Percentiles rank a stretch among this genome's conserved stretches.
These are phyloP conservation scores for Aspergillus kassunensis DNA, from an alignment of 495 filamentous ascomycete species.

Conservation along the genomic window DNA sequence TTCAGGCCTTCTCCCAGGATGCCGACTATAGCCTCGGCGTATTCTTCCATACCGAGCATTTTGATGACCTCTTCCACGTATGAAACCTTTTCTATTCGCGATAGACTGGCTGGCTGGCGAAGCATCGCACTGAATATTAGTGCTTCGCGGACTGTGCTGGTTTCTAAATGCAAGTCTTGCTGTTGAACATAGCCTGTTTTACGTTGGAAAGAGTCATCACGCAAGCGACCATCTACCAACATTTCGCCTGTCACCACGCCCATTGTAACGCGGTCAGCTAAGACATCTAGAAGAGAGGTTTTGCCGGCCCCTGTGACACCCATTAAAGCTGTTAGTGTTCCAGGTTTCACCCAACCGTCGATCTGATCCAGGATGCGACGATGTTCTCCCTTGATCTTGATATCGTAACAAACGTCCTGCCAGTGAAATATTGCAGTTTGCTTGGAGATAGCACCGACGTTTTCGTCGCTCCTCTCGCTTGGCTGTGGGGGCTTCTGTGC, in stretches of 20 bases:
- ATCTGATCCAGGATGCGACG: slow-evolving; percentile 79
- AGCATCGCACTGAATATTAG: slow-evolving; percentile 79
- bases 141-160: slow-evolving; percentile 78
- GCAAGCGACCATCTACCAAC: slow-evolving; percentile 72
- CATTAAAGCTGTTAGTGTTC: slow-evolving; percentile 87
- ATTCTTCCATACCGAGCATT: slow-evolving; percentile 82
- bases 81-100: slow-evolving; percentile 69
- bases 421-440: slow-evolving; percentile 81
- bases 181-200: slow-evolving; percentile 94
- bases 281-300: slow-evolving; percentile 50
- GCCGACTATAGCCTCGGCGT: slow-evolving; percentile 83
- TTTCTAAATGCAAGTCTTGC: slow-evolving; percentile 83
- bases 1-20: slow-evolving; percentile 85
- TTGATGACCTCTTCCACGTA: slow-evolving; percentile 92
- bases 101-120: slow-evolving; percentile 68
- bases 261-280: slow-evolving; percentile 76
- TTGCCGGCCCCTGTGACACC: slow-evolving; percentile 60
- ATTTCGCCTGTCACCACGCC: slow-evolving; percentile 84
- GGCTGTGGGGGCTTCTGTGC: slow-evolving; percentile 30
- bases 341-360: slow-evolving; percentile 88
- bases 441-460: slow-evolving; percentile 31
- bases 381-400: slow-evolving; percentile 75
- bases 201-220: slow-evolving; percentile 78
- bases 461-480: slow-evolving; percentile 6
- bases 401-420: slow-evolving; percentile 81